These are phyloP conservation scores for Pseudonitzschia multiseries DNA, from an alignment of 108 stramenopile species.

Conservation along the genomic window DNA sequence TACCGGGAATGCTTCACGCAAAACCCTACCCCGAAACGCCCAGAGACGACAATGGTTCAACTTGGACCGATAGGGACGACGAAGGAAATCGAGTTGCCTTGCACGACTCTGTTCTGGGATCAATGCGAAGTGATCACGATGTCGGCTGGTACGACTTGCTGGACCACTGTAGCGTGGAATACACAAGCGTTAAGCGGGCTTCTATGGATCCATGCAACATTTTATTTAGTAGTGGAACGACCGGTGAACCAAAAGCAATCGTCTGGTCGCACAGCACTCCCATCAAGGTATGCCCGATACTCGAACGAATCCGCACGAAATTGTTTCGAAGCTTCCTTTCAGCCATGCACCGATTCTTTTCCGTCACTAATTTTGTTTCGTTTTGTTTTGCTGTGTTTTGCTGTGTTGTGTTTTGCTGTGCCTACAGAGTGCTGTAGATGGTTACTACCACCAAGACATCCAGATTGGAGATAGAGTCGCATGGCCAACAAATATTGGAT, in stretches of 20 bases:
- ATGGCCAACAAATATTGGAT: slow-evolving; percentile 44
- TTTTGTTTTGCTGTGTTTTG: too few species aligned
- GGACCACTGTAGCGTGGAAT: slow-evolving; percentile 20
- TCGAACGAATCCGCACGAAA: not conserved
- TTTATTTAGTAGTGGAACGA: slow-evolving; percentile 43
- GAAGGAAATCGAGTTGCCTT: slow-evolving; percentile 16
- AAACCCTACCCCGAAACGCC: slow-evolving; percentile 11
- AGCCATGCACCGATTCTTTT: not conserved
- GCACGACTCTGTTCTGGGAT: slow-evolving; percentile 18
- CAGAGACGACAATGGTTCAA: slow-evolving; percentile 15
- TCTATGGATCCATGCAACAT: slow-evolving; percentile 42
- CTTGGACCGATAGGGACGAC: slow-evolving; percentile 17
- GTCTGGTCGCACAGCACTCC: slow-evolving; percentile 43
- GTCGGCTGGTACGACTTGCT: slow-evolving; percentile 34
- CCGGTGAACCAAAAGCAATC: slow-evolving; percentile 45
- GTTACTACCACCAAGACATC: slow-evolving; percentile 43
- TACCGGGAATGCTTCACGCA: slow-evolving; percentile 38
- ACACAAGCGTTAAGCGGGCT: slow-evolving; percentile 20
- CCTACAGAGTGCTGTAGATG: slow-evolving; percentile 31
- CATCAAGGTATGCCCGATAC: slow-evolving; percentile 23
- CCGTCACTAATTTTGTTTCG: not conserved
- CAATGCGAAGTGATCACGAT: slow-evolving; percentile 30
- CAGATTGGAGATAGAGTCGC: slow-evolving; percentile 37
- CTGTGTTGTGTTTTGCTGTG: too few species aligned
- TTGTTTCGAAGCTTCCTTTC: not conserved